Percentiles rank a stretch among this genome's conserved stretches.
Evolutionary conservation across 345 rosid species (phyloP).

Genomic region (Trapa incisa): DNA sequence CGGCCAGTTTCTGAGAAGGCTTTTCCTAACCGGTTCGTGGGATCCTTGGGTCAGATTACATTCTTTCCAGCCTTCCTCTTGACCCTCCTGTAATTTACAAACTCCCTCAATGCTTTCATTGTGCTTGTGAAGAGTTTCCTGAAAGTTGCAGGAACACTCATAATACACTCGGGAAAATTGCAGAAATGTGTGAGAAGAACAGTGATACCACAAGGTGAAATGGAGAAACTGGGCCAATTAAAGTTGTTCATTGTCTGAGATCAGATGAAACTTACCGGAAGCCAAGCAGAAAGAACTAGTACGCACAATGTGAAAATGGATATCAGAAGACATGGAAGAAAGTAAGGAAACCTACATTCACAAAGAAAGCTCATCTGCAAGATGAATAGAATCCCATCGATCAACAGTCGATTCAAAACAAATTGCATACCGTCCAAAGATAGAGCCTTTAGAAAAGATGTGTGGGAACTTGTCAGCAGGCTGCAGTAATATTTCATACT

Average conservation of each 20-base stretch:
- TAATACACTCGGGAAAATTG: not conserved
- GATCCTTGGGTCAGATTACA: constrained; percentile 8
- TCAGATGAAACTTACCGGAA: constrained; percentile 39
- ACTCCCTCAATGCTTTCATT: constrained; percentile 6
- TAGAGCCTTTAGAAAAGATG: constrained; percentile 34
- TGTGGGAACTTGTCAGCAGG: constrained; percentile 60
- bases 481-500: constrained; percentile 18
- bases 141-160: constrained; percentile 3
- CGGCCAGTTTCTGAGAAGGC: constrained; percentile 37
- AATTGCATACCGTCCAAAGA: constrained; percentile 46
- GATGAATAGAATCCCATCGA: not conserved
- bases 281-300: constrained; percentile 28
- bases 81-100: constrained; percentile 10
- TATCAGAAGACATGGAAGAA: constrained; percentile 63
- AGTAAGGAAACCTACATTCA: constrained; percentile 57
- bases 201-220: not conserved
- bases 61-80: constrained; percentile 6
- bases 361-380: constrained; percentile 8
- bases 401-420: too few relatives aligned
- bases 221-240: not conserved
- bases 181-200: not conserved
- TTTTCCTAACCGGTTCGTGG: constrained; percentile 9
- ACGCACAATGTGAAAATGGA: constrained; percentile 42
- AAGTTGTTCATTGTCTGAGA: not conserved
- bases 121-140: constrained; percentile 45